Percentiles rank a stretch among this genome's conserved stretches.
phyloP scores from a whole-genome alignment of 129 eudicot genomes.

The Saposhnikovia divaricata region DNA sequence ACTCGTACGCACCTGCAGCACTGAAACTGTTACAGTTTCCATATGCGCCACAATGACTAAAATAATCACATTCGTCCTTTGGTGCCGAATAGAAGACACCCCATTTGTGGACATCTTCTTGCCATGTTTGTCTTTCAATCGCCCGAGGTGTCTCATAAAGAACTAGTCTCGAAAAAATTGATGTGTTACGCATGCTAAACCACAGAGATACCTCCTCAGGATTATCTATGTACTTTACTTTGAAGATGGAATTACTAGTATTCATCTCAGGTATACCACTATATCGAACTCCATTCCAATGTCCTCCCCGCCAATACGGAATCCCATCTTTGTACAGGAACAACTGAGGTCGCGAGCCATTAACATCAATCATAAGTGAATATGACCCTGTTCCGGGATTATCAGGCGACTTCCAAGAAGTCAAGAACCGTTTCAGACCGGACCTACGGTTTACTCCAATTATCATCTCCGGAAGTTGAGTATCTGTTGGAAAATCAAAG shows the following conservation, averaged over 20 bases:
- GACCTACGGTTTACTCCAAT: conserved; percentile 7
- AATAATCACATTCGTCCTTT: neutral
- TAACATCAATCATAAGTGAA: neutral
- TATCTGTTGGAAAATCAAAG: conserved; percentile 14
- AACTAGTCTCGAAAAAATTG: neutral
- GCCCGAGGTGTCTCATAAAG: neutral
- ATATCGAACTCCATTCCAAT: conserved; percentile 1
- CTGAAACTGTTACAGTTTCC: neutral
- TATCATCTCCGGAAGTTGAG: neutral
- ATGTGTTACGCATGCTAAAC: neutral
- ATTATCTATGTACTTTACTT: neutral
- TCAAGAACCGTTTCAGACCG: neutral
- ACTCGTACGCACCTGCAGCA: neutral
- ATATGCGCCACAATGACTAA: neutral
- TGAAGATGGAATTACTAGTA: neutral
- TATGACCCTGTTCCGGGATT: neutral
- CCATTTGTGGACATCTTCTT: neutral
- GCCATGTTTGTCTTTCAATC: neutral
- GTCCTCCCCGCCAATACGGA: neutral
- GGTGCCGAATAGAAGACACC: neutral
- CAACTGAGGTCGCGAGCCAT: neutral
- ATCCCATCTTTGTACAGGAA: neutral
- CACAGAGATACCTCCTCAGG: neutral
- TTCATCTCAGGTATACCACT: neutral
- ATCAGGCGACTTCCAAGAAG: conserved; percentile 10